A percentile compares a stretch with the other conserved stretches of the same genome.
Conservation (phyloP, 2,329 filamentous ascomycete genomes). For the Thermochaetoides dissita region DNA sequence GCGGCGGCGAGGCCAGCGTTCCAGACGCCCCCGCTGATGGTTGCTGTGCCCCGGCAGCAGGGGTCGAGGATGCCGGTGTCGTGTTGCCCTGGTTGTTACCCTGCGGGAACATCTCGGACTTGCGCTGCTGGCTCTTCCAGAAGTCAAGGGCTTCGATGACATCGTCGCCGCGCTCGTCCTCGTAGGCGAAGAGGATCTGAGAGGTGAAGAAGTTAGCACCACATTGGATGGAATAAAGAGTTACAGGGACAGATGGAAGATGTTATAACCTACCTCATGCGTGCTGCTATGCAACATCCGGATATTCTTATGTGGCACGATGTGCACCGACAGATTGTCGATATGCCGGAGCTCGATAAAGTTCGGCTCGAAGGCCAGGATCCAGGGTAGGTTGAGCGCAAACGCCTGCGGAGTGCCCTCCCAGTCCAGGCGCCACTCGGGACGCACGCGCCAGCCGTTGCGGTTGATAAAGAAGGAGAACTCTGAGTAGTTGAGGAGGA, state of each 20-base stretch:
- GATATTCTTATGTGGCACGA: constrained; percentile 91
- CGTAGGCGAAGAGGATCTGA: constrained; percentile 94
- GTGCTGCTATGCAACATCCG: constrained; percentile 95
- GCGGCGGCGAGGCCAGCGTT: no score
- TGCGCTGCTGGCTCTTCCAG: constrained; percentile 58
- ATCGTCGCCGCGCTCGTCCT: constrained; percentile 88
- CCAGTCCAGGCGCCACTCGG: constrained; percentile 97
- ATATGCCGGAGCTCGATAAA: constrained; percentile 96
- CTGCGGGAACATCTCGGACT: constrained; percentile 21
- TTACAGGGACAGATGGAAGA: background rate
- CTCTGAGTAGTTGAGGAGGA: constrained; percentile 93
- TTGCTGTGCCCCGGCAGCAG: no score
- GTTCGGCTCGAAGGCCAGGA: constrained; percentile 89
- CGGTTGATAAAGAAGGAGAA: constrained; percentile 99
- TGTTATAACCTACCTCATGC: constrained; percentile 58
- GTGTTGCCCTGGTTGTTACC: background rate
- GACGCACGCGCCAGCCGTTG: constrained; percentile 90
- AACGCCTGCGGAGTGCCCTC: constrained; percentile 87
- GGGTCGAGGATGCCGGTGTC: no score
- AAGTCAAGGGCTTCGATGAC: constrained; percentile 93
- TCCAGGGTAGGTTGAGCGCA: constrained; percentile 91
- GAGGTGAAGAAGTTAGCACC: background rate
- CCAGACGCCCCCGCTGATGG: no score
- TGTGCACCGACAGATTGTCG: constrained; percentile 87
- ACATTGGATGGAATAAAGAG: background rate